These are phyloP conservation scores for Dalbergia cultrata DNA, from an alignment of 306 rosid genomes.

Conservation along the genomic window DNA sequence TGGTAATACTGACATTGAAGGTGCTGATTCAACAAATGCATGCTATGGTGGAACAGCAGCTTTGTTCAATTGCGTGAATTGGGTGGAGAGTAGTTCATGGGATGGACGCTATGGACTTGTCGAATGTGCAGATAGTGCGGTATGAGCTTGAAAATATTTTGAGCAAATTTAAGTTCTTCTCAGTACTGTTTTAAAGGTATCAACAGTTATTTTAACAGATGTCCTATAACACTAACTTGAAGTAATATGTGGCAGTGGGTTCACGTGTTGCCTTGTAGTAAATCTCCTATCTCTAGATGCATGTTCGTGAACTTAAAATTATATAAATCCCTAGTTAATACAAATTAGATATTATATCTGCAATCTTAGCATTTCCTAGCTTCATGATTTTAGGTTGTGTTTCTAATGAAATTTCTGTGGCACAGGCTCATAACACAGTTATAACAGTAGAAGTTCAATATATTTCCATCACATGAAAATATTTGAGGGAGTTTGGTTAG, in stretches of 20 bases:
- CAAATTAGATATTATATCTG: background rate
- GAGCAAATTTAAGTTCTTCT: conserved; percentile 5
- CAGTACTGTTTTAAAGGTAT: background rate
- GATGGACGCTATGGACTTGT: no score
- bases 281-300: background rate
- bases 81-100: no score
- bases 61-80: no score
- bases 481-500: conserved; percentile 12
- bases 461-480: conserved; percentile 11
- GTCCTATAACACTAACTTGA: background rate
- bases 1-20: no score
- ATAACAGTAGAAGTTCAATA: background rate
- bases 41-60: no score
- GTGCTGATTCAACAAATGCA: no score
- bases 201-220: conserved; percentile 1
- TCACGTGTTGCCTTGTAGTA: background rate
- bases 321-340: background rate
- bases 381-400: no score
- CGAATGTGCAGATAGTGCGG: conserved; percentile 98
- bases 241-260: background rate
- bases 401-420: no score
- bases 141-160: conserved; percentile 40
- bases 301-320: conserved; percentile 8
- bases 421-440: background rate
- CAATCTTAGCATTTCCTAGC: no score